Percentiles rank a stretch among this genome's conserved stretches.
These are phyloP conservation scores for Backusella circina DNA, from an alignment of 192 early-diverging fungal genomes.

Conservation along the genomic window DNA sequence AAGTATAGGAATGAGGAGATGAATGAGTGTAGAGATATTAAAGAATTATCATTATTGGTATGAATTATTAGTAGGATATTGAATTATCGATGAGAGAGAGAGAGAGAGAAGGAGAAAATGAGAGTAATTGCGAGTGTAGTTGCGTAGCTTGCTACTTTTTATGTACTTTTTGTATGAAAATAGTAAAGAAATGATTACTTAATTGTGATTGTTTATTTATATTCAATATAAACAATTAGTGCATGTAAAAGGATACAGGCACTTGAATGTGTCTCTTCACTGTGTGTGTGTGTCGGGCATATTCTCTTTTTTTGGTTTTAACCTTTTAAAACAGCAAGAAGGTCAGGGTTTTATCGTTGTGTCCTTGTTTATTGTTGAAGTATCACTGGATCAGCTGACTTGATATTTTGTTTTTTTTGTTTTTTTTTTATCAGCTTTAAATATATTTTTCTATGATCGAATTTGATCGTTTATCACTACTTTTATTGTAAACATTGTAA, in stretches of 20 bases:
- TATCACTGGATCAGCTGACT: neutral
- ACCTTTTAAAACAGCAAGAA: neutral
- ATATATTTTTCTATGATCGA: neutral
- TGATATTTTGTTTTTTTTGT: neutral
- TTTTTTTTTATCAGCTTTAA: neutral
- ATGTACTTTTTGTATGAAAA: neutral
- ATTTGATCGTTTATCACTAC: neutral
- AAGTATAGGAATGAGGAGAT: too few relatives aligned
- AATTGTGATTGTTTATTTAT: neutral
- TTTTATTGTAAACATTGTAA: neutral
- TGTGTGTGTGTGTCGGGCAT: neutral
- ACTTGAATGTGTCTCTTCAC: neutral
- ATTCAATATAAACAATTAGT: neutral
- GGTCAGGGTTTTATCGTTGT: slow-evolving; percentile 2
- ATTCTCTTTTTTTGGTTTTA: neutral
- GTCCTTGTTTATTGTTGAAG: neutral
- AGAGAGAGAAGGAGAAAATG: neutral
- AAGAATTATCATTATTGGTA: too few relatives aligned
- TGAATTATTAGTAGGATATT: too few relatives aligned
- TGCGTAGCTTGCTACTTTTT: neutral
- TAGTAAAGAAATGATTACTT: neutral
- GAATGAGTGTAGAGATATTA: too few relatives aligned
- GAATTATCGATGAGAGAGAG: too few relatives aligned
- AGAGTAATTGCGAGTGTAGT: neutral
- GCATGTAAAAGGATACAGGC: neutral